Conservation (phyloP, 108 stramenopile genomes). For the Nitzschia inconspicua region DNA sequence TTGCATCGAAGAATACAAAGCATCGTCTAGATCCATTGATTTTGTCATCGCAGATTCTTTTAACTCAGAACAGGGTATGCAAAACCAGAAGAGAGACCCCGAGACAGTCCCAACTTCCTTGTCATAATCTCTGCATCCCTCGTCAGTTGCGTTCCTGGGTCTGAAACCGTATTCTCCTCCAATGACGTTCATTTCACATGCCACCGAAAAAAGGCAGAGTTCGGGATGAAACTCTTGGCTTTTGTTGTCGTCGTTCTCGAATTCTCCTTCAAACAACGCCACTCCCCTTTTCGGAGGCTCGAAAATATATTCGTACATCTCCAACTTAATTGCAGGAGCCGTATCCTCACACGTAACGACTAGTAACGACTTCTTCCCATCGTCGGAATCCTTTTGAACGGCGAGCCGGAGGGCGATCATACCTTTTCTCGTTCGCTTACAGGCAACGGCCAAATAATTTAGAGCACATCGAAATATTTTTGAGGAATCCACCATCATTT, state of each 20-base stretch:
- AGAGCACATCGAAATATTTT: constrained; percentile 61
- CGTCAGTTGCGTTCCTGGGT: constrained; percentile 15
- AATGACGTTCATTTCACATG: constrained; percentile 41
- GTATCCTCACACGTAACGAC: constrained; percentile 52
- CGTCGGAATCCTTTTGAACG: background rate
- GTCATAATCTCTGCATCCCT: constrained; percentile 7
- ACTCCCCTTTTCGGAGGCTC: constrained; percentile 21
- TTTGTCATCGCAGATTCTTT: background rate
- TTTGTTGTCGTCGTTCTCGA: constrained; percentile 4
- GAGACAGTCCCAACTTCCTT: constrained; percentile 1
- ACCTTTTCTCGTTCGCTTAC: constrained; percentile 18
- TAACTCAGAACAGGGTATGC: constrained; percentile 27
- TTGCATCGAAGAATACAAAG: background rate
- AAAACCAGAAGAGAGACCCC: constrained; percentile 69
- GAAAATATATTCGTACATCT: constrained; percentile 52
- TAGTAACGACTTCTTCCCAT: background rate
- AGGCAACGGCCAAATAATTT: constrained; percentile 42
- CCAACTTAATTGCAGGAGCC: constrained; percentile 48
- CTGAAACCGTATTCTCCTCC: constrained; percentile 64
- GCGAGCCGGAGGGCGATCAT: constrained; percentile 2
- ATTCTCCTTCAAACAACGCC: background rate
- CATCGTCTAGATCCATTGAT: background rate
- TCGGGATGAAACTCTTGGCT: constrained; percentile 10
- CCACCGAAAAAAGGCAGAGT: constrained; percentile 61
- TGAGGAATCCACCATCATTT: constrained; percentile 47